phyloP scores from a whole-genome alignment of 1,284 basidiomycete genomes.

The Moesziomyces aphidis region DNA sequence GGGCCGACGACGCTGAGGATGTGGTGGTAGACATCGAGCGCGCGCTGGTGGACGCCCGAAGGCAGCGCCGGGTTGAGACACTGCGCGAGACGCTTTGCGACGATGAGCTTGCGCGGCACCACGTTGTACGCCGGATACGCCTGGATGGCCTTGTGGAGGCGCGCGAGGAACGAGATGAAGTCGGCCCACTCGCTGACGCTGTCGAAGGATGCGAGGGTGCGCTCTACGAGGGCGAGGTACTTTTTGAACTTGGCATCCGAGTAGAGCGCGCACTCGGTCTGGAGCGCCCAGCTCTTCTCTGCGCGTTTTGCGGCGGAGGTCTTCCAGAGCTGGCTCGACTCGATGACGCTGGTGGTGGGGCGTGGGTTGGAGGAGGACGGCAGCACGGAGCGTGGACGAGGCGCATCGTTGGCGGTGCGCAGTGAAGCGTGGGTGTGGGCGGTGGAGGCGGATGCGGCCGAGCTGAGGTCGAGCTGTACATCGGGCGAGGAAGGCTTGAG shows the following conservation, averaged over 20 bases:
- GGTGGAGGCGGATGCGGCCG: conserved; percentile 25
- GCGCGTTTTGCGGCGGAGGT: conserved; percentile 62
- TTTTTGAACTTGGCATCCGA: conserved; percentile 94
- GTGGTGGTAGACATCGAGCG: conserved; percentile 93
- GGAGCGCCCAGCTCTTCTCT: conserved; percentile 62
- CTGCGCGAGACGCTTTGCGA: conserved; percentile 93
- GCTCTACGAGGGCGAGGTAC: conserved; percentile 89
- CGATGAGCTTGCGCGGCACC: conserved; percentile 92
- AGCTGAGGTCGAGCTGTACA: conserved; percentile 52
- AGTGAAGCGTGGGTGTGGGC: conserved; percentile 2
- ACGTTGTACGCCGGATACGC: conserved; percentile 90
- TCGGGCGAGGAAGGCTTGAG: conserved; percentile 44
- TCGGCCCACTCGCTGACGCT: conserved; percentile 99
- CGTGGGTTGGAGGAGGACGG: conserved; percentile 25
- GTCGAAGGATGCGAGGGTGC: conserved; percentile 91
- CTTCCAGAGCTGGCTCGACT: conserved; percentile 57
- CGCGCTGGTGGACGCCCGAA: conserved; percentile 94
- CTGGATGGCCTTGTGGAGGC: conserved; percentile 94
- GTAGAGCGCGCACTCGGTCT: conserved; percentile 62
- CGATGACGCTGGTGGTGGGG: conserved; percentile 38
- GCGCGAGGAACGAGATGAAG: conserved; percentile 96
- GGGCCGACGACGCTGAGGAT: conserved; percentile 88
- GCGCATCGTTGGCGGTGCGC: background rate
- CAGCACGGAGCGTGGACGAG: too few relatives aligned
- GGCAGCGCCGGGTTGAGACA: conserved; percentile 97